Evolutionary conservation across 768 basidiomycete genomes (phyloP).

Genomic region (Mycena amicta): DNA sequence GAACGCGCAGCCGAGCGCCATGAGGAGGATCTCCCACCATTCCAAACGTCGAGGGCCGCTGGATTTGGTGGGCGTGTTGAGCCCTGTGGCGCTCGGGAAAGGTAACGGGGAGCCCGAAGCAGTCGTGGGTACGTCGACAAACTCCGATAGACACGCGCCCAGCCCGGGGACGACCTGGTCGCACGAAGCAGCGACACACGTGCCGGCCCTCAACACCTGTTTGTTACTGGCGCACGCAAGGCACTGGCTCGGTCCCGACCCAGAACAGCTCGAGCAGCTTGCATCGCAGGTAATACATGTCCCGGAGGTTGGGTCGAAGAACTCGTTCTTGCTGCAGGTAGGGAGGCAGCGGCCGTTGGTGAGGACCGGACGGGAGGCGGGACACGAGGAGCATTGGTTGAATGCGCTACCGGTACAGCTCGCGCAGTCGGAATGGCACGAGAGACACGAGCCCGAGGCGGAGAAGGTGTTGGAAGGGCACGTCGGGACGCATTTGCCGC

Average conservation of each 20-base stretch:
- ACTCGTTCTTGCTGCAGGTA: slow-evolving; percentile 70
- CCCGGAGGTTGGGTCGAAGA: slow-evolving; percentile 64
- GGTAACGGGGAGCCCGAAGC: slow-evolving; percentile 47
- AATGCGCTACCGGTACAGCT: slow-evolving; percentile 74
- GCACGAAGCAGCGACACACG: slow-evolving; percentile 68
- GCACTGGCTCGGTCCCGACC: slow-evolving; percentile 54
- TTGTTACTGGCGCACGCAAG: slow-evolving; percentile 56
- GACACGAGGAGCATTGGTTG: slow-evolving; percentile 77
- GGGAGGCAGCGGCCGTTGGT: slow-evolving; percentile 75
- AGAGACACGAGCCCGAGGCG: slow-evolving; percentile 62
- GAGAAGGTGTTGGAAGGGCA: slow-evolving; percentile 75
- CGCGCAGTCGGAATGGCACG: slow-evolving; percentile 83
- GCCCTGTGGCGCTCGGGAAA: slow-evolving; percentile 57
- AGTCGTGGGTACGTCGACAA: slow-evolving; percentile 57
- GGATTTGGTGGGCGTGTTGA: slow-evolving; percentile 30
- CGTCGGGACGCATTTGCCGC: slow-evolving; percentile 69
- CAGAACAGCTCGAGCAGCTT: slow-evolving; percentile 66
- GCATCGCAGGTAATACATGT: slow-evolving; percentile 70
- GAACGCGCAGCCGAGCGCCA: slow-evolving; percentile 80
- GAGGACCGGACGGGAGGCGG: slow-evolving; percentile 67
- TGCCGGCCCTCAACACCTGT: slow-evolving; percentile 54
- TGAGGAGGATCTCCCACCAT: slow-evolving; percentile 88
- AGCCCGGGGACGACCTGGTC: slow-evolving; percentile 65
- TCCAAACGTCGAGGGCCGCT: slow-evolving; percentile 41
- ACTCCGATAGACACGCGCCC: slow-evolving; percentile 75